Base-by-base conservation (phyloP, 139 green algal genomes). In the Tetraselmis striata region DNA sequence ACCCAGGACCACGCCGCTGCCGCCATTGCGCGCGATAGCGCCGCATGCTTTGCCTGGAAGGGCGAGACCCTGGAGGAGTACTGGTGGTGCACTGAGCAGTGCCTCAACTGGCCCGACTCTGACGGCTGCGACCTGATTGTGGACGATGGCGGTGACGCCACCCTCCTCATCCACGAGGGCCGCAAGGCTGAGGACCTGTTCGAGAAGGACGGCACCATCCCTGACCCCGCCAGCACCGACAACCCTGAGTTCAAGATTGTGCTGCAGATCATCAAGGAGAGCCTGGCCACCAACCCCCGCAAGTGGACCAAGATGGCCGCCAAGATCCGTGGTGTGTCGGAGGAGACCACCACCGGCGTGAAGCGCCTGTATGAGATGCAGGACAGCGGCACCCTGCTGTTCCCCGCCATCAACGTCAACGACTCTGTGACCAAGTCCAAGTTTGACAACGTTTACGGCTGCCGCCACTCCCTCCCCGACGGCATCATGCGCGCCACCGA, bases 391-490 rank as follows among this genome's bases (percentile, higher is more conserved):
- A 90, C 90, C 0, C 93, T 99, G 78, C 91, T 99, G 80, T 98
- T 99, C 94, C 97, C 97, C 23, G 97, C 96, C 89, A 99, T 99
- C 94, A 99, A 99, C 88, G 97, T 99, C 81, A 99, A 99, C 92
- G 97, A 99, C 95, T 97, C 93, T 2, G 97, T 99, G 29, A 99
- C 97, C 88, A 99, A 99, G 94, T 98, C 94, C 91, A 99, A 99
- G 93, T 99, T 99, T 79, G 97, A 99, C 94, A 99, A 99, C 90
- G 92, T 99, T 88, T 99, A 99, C 87, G 97, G 97, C 85, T 99
- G 97, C 94, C 92, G 96, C 82, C 97, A 99, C 94, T 99, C 96
- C 22, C 95, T 99, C 79, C 97, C 97, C 25, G 97, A 99, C 85
- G 97, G 97, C 86, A 97, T 99, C 90, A 99, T 99, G 97, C 93